These are phyloP conservation scores for Verticillium nonalfalfae DNA, from an alignment of 2,329 filamentous ascomycete genomes.

Conservation along the genomic window DNA sequence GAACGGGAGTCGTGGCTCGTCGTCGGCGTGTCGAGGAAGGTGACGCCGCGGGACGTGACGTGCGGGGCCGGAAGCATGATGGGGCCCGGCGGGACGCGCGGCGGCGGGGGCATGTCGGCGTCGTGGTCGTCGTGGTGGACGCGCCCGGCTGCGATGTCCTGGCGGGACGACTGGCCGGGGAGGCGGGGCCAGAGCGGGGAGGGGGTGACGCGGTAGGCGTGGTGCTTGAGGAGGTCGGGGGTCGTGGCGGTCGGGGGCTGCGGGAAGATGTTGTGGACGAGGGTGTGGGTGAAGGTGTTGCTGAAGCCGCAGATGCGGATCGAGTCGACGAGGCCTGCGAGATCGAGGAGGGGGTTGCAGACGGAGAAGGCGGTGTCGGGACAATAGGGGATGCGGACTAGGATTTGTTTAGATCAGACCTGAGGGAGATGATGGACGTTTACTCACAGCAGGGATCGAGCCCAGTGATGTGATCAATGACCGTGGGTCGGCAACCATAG, in stretches of 20 bases:
- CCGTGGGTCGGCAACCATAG: constrained; percentile 14
- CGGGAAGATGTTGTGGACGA: constrained; percentile 21
- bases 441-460: background rate
- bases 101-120: background rate
- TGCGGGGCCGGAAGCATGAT: background rate
- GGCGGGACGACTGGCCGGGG: constrained; percentile 7
- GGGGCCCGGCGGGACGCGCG: background rate
- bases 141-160: constrained; percentile 3
- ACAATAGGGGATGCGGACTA: constrained; percentile 17
- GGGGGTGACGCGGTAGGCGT: constrained; percentile 7
- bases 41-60: background rate
- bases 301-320: constrained; percentile 29
- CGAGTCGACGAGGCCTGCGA: constrained; percentile 21
- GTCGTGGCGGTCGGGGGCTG: background rate
- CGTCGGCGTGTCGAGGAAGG: background rate
- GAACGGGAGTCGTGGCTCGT: background rate
- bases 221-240: constrained; percentile 1
- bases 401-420: background rate
- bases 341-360: constrained; percentile 21
- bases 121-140: constrained; percentile 5
- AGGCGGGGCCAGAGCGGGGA: constrained; percentile 7
- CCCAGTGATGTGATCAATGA: background rate
- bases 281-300: constrained; percentile 19
- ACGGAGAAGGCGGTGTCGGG: constrained; percentile 22
- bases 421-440: background rate